phyloP scores from a whole-genome alignment of 352 stramenopile species.

The Phytophthora uliginosa region DNA sequence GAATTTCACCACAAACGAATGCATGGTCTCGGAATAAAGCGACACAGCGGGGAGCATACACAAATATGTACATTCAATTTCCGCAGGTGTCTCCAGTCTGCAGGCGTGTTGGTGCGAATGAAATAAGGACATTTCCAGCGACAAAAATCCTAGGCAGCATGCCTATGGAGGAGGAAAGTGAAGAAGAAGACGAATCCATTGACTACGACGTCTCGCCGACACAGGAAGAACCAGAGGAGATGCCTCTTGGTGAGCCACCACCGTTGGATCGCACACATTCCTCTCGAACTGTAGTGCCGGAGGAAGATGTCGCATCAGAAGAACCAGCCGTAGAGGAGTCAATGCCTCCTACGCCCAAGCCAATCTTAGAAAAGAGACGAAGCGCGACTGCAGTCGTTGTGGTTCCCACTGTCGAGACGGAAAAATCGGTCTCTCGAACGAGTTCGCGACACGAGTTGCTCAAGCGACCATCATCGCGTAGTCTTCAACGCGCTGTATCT shows the following conservation, averaged over 20 bases:
- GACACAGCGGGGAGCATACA: slow-evolving; percentile 6
- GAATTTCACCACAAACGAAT: not conserved
- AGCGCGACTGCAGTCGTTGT: slow-evolving; percentile 38
- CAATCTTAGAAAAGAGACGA: slow-evolving; percentile 22
- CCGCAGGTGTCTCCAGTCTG: slow-evolving; percentile 50
- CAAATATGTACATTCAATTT: slow-evolving; percentile 74
- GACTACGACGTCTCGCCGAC: slow-evolving; percentile 1
- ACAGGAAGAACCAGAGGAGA: slow-evolving; percentile 2
- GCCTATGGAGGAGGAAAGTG: slow-evolving; percentile 15
- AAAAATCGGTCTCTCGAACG: not conserved
- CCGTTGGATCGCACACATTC: slow-evolving; percentile 6
- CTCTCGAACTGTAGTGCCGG: not conserved
- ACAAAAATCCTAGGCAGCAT: slow-evolving; percentile 10
- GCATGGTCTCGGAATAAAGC: not conserved
- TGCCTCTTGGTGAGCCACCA: not conserved
- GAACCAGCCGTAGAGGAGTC: not conserved
- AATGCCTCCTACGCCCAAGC: not conserved
- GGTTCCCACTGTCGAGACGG: slow-evolving; percentile 24
- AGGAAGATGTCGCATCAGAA: slow-evolving; percentile 12
- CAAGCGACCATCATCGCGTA: slow-evolving; percentile 17
- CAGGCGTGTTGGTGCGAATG: slow-evolving; percentile 29
- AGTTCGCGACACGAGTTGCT: slow-evolving; percentile 14
- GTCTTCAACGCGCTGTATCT: slow-evolving; percentile 18
- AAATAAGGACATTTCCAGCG: not conserved
- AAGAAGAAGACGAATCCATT: not conserved